Evolutionary conservation across 768 basidiomycete species (phyloP), one percentile per base, ranked within the genome.

Genomic region (Mycena crocata): DNA sequence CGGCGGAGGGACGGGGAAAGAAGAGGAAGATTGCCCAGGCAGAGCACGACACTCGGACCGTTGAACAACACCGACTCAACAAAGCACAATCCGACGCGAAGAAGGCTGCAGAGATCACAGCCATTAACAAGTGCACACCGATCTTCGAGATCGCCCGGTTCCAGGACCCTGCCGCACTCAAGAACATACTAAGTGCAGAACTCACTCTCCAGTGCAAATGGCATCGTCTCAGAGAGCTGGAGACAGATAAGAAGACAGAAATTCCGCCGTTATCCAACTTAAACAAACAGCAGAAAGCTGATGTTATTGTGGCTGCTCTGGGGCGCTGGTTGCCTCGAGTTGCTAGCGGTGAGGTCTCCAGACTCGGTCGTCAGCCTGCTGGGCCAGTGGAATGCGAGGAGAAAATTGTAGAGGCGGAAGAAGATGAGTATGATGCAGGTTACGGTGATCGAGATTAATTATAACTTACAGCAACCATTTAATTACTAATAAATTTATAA

Each of bases 141-240:
- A 57, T 59, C 40, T 59, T 65, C 44, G 64, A 66, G 21, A 26
- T 56, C 28, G 1, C 17, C 12, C 57, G 57, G 0, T 60, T 66
- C 45, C n/a, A 10, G 5, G 35, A 66, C 19, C 24, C 51, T 0
- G 31, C 0, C 0, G 17, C n/a, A 15, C 23, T 59, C 15, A 45
- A 37, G 14, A 24, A 46, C 7, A 66, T 60, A 5, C 14, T 4
- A 1, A 23, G 31, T 2, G 9, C 45, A n/a, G 23, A 46, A 5
- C 39, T 66, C 6, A 45, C 46, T 23, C 64, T 60, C 23, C 64
- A 65, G 64, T 14, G 52, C 3, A 54, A 54, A 23, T 65, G 64
- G 51, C 64, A 65, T 24, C 57, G 64, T 8, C 24, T 37, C 37
- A 57, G 58, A 5, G 64, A 66, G 64, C 2, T 66, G 21, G n/a